Percentiles rank a stretch among this genome's conserved stretches.
These are phyloP conservation scores for Biancaea sappan DNA, from an alignment of 306 rosid species.

Conservation along the genomic window DNA sequence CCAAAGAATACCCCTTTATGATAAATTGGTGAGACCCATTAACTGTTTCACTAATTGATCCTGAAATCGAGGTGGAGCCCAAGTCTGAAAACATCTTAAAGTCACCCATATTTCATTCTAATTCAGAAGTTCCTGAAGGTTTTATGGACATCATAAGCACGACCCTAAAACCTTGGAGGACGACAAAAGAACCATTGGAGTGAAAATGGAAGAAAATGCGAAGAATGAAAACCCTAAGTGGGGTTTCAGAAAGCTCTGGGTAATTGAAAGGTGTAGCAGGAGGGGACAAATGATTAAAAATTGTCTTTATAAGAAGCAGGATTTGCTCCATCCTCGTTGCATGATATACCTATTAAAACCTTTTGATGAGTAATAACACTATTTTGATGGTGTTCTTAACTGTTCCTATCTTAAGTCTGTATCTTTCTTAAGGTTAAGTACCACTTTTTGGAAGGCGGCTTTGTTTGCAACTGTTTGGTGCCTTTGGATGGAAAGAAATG, in stretches of 20 bases:
- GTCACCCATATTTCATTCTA: slow-evolving; percentile 43
- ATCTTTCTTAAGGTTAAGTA: no score
- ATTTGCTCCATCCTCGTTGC: no score
- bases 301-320: no score
- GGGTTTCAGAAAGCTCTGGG: not conserved
- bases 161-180: slow-evolving; percentile 36
- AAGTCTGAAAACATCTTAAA: slow-evolving; percentile 45
- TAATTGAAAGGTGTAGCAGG: not conserved
- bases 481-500: no score
- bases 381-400: no score
- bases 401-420: no score
- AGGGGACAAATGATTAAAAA: no score
- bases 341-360: no score
- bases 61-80: slow-evolving; percentile 57
- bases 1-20: slow-evolving; percentile 81
- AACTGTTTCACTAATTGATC: slow-evolving; percentile 76
- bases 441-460: no score
- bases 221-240: slow-evolving; percentile 37
- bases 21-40: slow-evolving; percentile 81
- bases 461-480: no score
- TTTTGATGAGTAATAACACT: no score
- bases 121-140: slow-evolving; percentile 15
- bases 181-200: not conserved
- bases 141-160: slow-evolving; percentile 30
- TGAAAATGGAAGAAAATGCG: not conserved